These are phyloP conservation scores for Iodosphaeria phyllophila DNA, from an alignment of 2,329 filamentous ascomycete species.

Conservation along the genomic window DNA sequence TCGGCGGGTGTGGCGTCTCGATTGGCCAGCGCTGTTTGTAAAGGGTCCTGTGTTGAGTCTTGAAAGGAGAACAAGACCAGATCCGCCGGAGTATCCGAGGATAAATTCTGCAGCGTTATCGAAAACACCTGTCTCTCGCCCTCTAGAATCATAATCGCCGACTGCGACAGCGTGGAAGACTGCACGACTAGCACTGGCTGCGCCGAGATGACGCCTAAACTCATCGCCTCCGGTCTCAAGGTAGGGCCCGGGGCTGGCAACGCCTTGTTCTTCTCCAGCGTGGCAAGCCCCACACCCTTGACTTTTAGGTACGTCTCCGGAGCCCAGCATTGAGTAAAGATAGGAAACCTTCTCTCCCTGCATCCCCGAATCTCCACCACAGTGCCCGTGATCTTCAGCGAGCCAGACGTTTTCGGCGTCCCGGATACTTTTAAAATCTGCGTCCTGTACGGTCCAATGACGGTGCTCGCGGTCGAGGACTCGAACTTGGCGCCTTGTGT, in stretches of 20 bases:
- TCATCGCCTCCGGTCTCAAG: slow-evolving; percentile 31
- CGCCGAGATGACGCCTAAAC: slow-evolving; percentile 56
- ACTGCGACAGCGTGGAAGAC: slow-evolving; percentile 62
- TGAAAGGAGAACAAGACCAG: slow-evolving; percentile 78
- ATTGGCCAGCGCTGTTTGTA: slow-evolving; percentile 57
- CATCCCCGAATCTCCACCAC: slow-evolving; percentile 67
- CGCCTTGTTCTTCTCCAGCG: slow-evolving; percentile 28
- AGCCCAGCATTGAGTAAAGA: slow-evolving; percentile 62
- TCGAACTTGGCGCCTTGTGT: slow-evolving; percentile 57
- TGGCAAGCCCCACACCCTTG: slow-evolving; percentile 52
- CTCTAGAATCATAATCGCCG: slow-evolving; percentile 80
- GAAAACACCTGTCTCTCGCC: slow-evolving; percentile 66
- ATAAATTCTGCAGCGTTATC: slow-evolving; percentile 65
- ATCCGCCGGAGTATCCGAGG: slow-evolving; percentile 51
- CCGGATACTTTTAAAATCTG: slow-evolving; percentile 60
- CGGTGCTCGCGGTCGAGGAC: slow-evolving; percentile 40
- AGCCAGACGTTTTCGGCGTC: slow-evolving; percentile 45
- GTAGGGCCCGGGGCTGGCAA: slow-evolving; percentile 19
- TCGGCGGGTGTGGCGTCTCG: slow-evolving; percentile 64
- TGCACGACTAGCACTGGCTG: slow-evolving; percentile 66
- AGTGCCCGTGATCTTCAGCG: slow-evolving; percentile 59
- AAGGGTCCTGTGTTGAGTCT: slow-evolving; percentile 64
- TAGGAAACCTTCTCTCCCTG: slow-evolving; percentile 63
- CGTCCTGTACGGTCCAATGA: slow-evolving; percentile 66
- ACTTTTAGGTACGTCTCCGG: slow-evolving; percentile 51